phyloP scores from a whole-genome alignment of 768 basidiomycete species.

The Mycena chlorophos region DNA sequence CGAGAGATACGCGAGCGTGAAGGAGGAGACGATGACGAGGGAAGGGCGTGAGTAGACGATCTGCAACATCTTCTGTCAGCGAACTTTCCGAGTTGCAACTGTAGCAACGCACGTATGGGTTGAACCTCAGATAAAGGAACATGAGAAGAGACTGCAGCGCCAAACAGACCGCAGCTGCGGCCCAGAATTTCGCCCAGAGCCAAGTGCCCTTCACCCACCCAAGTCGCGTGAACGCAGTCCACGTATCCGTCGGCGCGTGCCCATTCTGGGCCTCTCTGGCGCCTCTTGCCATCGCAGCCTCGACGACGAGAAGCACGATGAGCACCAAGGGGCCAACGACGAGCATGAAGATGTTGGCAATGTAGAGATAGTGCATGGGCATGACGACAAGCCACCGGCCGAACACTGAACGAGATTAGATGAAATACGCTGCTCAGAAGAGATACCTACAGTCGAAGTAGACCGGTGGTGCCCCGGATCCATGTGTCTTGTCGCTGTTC shows the following conservation, averaged over 20 bases:
- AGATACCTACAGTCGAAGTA: slow-evolving; percentile 71
- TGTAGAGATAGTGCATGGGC: slow-evolving; percentile 49
- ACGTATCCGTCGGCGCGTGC: neutral
- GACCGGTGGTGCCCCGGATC: slow-evolving; percentile 41
- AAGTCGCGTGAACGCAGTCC: neutral
- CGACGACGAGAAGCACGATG: slow-evolving; percentile 21
- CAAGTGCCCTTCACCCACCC: slow-evolving; percentile 36
- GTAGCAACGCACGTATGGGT: slow-evolving; percentile 14
- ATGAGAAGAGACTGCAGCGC: slow-evolving; percentile 47
- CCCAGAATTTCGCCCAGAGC: slow-evolving; percentile 64
- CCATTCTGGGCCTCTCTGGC: slow-evolving; percentile 1
- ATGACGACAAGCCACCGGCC: slow-evolving; percentile 55
- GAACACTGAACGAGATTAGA: slow-evolving; percentile 54
- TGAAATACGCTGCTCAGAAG: neutral
- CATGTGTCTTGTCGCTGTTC: slow-evolving; percentile 38
- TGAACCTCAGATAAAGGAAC: slow-evolving; percentile 27
- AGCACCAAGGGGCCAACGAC: slow-evolving; percentile 62
- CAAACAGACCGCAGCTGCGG: slow-evolving; percentile 48
- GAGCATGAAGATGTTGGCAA: slow-evolving; percentile 59
- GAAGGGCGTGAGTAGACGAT: slow-evolving; percentile 60
- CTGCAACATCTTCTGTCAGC: slow-evolving; percentile 36
- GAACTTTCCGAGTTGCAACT: neutral
- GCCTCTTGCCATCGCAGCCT: neutral
- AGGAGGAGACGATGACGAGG: slow-evolving; percentile 48
- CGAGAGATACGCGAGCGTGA: slow-evolving; percentile 52